A percentile compares a stretch with the other conserved stretches of the same genome.
These are phyloP conservation scores for Alternaria infectoria DNA, from an alignment of 2,329 filamentous ascomycete genomes.

Conservation along the genomic window DNA sequence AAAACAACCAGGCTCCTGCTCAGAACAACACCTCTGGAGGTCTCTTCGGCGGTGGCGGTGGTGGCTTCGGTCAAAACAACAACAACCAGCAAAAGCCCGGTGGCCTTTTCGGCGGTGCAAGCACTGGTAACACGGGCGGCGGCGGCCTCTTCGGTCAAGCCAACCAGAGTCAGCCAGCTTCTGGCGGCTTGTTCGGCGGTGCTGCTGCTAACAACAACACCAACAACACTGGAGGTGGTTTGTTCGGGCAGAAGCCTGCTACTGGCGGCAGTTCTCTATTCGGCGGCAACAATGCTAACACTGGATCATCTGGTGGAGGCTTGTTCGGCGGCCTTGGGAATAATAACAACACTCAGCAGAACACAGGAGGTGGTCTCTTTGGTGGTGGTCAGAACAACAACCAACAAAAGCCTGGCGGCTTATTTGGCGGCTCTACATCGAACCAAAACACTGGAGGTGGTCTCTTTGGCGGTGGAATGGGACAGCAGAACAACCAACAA, in stretches of 20 bases:
- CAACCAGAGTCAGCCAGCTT: slow-evolving; percentile 27
- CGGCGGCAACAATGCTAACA: slow-evolving; percentile 28
- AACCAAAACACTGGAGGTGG: slow-evolving; percentile 51
- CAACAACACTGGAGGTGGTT: slow-evolving; percentile 42
- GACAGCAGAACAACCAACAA: slow-evolving; percentile 51
- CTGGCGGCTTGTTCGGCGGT: slow-evolving; percentile 53
- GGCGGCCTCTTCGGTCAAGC: slow-evolving; percentile 60
- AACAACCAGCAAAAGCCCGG: slow-evolving; percentile 50
- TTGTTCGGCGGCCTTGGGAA: slow-evolving; percentile 44
- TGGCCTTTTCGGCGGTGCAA: slow-evolving; percentile 40
- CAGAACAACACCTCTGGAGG: slow-evolving; percentile 41
- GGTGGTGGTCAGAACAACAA: slow-evolving; percentile 50
- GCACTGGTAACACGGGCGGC: slow-evolving; percentile 47
- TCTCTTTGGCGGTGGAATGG: slow-evolving; percentile 53
- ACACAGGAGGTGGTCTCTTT: slow-evolving; percentile 46
- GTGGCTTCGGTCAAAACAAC: slow-evolving; percentile 44
- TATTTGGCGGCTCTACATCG: slow-evolving; percentile 47
- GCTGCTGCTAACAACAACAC: slow-evolving; percentile 54
- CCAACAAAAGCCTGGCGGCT: slow-evolving; percentile 54
- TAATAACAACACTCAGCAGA: slow-evolving; percentile 43
- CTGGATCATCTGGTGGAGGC: slow-evolving; percentile 33
- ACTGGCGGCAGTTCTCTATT: slow-evolving; percentile 34
- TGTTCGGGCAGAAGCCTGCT: slow-evolving; percentile 50
- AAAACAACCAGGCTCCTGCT: slow-evolving; percentile 35
- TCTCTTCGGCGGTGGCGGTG: slow-evolving; percentile 51